Conservation (phyloP, 2,329 filamentous ascomycete genomes). For the Venturia carpophila region DNA sequence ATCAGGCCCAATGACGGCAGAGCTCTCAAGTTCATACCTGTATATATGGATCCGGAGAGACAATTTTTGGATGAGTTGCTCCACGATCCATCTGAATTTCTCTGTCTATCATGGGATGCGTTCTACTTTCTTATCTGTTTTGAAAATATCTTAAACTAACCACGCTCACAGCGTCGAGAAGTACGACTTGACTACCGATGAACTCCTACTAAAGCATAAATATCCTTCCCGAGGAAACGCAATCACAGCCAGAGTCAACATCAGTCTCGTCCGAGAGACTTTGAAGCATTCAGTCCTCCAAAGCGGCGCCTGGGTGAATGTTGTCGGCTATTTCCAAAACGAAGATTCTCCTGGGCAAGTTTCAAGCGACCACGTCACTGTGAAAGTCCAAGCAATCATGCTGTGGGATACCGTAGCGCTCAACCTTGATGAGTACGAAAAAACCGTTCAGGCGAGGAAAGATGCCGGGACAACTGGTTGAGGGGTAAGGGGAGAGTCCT, state of each 20-base stretch:
- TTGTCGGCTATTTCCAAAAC: slow-evolving; percentile 63
- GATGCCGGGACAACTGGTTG: slow-evolving; percentile 1
- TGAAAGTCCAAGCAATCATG: slow-evolving; percentile 61
- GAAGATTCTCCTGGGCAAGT: not conserved
- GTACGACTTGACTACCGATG: slow-evolving; percentile 51
- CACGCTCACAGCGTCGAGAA: slow-evolving; percentile 45
- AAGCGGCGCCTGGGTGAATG: slow-evolving; percentile 79
- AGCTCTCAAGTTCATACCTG: no score
- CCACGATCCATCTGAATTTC: no score
- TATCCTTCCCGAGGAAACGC: slow-evolving; percentile 35
- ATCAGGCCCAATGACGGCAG: no score
- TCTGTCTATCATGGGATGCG: no score
- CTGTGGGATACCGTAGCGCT: slow-evolving; percentile 71
- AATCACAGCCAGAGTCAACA: slow-evolving; percentile 55
- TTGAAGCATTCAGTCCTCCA: slow-evolving; percentile 57
- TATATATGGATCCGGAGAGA: no score
- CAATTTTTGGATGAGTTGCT: no score
- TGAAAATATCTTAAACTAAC: slow-evolving; percentile 7
- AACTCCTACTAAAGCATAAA: slow-evolving; percentile 60
- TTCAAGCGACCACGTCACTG: slow-evolving; percentile 16
- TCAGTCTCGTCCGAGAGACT: slow-evolving; percentile 60
- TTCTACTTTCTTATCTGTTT: no score
- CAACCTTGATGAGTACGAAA: slow-evolving; percentile 64
- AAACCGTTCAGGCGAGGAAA: slow-evolving; percentile 29
- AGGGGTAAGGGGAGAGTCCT: not conserved